Conservation (phyloP, 257 asterid species). For the Misopates orontium region DNA sequence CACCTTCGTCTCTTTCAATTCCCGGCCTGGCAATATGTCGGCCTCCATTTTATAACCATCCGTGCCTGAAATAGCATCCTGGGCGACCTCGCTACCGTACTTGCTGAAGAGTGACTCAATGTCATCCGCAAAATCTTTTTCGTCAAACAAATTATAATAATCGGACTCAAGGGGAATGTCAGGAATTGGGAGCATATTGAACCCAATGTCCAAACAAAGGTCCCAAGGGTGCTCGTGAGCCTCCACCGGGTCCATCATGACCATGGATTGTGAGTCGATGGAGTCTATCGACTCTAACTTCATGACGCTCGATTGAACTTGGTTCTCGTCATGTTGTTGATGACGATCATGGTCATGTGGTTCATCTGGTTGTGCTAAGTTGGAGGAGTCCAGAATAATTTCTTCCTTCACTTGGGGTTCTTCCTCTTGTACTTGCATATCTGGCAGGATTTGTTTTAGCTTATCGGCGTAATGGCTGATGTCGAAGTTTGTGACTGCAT, state of each 20-base stretch:
- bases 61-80: conserved; percentile 31
- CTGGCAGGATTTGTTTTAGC: conserved; percentile 36
- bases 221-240: conserved; percentile 71
- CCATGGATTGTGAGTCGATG: conserved; percentile 28
- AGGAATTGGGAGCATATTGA: conserved; percentile 45
- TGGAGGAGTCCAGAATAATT: conserved; percentile 1
- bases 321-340: conserved; percentile 14
- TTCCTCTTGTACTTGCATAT: conserved; percentile 26
- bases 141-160: conserved; percentile 41
- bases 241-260: conserved; percentile 38
- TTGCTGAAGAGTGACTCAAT: conserved; percentile 55
- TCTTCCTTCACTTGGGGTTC: conserved; percentile 21
- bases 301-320: no score
- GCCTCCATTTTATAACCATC: conserved; percentile 22
- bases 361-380: conserved; percentile 24
- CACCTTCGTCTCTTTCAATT: conserved; percentile 28
- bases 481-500: conserved; percentile 86
- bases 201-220: conserved; percentile 49
- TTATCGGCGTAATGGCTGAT: conserved; percentile 59
- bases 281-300: conserved; percentile 31
- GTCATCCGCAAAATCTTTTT: conserved; percentile 55
- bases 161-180: conserved; percentile 51
- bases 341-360: conserved; percentile 16
- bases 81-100: conserved; percentile 37
- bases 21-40: conserved; percentile 24